A percentile compares a stretch with the other conserved stretches of the same genome.
Evolutionary conservation across 164 flowering plant species (phyloP).

Genomic region (Annona squamosa): DNA sequence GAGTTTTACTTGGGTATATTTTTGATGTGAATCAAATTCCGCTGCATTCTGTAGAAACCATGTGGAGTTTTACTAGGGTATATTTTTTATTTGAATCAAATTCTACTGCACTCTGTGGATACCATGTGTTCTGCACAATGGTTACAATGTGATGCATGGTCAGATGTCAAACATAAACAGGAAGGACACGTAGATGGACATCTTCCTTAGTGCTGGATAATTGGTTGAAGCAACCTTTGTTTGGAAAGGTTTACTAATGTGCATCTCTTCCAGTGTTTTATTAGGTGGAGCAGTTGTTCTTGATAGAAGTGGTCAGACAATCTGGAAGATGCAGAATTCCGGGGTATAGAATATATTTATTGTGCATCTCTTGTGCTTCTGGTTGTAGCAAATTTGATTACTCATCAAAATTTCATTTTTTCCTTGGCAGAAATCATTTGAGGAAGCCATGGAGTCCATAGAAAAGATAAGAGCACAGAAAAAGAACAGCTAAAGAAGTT

Average conservation of each 20-base stretch:
- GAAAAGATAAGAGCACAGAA: conserved; percentile 17
- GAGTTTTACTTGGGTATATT: too few relatives aligned
- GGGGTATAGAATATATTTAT: conserved; percentile 41
- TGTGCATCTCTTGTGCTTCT: too few relatives aligned
- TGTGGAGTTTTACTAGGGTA: too few relatives aligned
- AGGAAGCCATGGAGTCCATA: conserved; percentile 24
- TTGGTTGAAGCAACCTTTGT: background rate
- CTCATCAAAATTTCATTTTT: background rate
- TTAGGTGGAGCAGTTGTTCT: conserved; percentile 42
- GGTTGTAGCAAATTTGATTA: background rate
- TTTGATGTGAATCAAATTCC: too few relatives aligned
- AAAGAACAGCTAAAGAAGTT: conserved; percentile 10
- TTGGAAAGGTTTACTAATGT: background rate
- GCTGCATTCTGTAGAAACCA: too few relatives aligned
- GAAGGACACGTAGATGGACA: background rate
- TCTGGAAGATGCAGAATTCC: conserved; percentile 69
- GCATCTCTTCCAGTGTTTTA: conserved; percentile 37
- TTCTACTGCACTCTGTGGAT: too few relatives aligned
- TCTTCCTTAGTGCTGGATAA: background rate
- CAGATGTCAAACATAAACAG: background rate
- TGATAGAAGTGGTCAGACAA: conserved; percentile 36
- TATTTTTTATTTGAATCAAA: too few relatives aligned
- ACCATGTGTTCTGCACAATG: background rate
- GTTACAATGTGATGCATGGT: background rate
- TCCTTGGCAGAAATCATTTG: conserved; percentile 25